Conservation (phyloP, 257 asterid species). For the Solanum sitiens region DNA sequence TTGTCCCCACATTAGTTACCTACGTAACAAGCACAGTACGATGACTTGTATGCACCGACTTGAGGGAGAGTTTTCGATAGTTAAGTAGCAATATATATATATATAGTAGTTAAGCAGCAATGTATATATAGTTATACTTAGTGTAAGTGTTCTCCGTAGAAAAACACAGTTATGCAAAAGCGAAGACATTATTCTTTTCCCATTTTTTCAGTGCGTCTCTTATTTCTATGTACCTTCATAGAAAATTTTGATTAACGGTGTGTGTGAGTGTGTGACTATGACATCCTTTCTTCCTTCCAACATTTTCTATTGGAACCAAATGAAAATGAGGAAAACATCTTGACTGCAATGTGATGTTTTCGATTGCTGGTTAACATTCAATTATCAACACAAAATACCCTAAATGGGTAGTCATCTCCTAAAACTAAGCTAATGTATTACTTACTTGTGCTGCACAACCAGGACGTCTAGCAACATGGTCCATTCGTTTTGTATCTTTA, state of each 20-base stretch:
- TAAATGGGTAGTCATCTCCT: not conserved
- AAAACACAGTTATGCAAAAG: not conserved
- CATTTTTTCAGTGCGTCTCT: not conserved
- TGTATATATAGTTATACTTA: not conserved
- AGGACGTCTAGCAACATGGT: slow-evolving; percentile 84
- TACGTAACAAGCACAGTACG: not conserved
- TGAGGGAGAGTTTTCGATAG: not conserved
- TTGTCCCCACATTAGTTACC: not conserved
- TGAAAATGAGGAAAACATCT: not conserved
- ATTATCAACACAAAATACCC: not conserved
- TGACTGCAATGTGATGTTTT: not conserved
- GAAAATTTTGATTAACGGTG: not conserved
- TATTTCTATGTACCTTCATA: not conserved
- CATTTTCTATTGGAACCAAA: not conserved
- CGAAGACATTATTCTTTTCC: not conserved
- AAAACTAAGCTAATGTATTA: not conserved
- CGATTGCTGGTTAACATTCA: not conserved
- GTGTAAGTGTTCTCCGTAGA: not conserved
- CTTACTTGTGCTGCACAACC: slow-evolving; percentile 97
- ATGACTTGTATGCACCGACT: not conserved
- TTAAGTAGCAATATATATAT: not conserved
- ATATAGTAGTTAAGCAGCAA: not conserved
- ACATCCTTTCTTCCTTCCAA: not conserved
- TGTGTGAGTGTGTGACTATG: not conserved
- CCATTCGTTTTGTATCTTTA: slow-evolving; percentile 94